Conservation (phyloP, 345 rosid genomes). For the Linum tenue region DNA sequence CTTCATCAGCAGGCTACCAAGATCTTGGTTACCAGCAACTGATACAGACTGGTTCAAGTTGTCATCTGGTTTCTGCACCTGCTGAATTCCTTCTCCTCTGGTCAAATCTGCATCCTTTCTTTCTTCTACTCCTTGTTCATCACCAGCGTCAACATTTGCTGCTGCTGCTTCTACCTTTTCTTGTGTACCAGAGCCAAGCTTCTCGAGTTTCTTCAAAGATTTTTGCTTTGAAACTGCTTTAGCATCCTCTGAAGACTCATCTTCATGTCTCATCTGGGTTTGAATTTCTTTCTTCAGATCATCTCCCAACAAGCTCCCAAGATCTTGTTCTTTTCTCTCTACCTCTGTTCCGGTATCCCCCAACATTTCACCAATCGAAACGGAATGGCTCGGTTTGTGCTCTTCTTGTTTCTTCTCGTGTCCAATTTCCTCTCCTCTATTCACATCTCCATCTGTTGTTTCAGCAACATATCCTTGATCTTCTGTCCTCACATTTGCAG, state of each 20-base stretch:
- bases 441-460: no score
- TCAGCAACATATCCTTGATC: no score
- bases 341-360: slow-evolving; percentile 6
- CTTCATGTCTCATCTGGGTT: slow-evolving; percentile 7
- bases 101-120: neutral
- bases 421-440: neutral
- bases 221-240: neutral
- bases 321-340: slow-evolving; percentile 13
- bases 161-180: neutral
- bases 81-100: neutral
- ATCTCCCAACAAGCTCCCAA: neutral
- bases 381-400: slow-evolving; percentile 6
- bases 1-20: neutral
- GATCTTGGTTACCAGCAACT: neutral
- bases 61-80: neutral
- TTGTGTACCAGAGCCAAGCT: neutral
- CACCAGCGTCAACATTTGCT: neutral
- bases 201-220: neutral
- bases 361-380: neutral
- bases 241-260: slow-evolving; percentile 7
- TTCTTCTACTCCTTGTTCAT: neutral
- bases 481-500: slow-evolving; percentile 1
- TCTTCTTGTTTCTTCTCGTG: slow-evolving; percentile 22
- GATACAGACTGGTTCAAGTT: neutral
- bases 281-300: slow-evolving; percentile 8